A percentile compares a stretch with the other conserved stretches of the same genome.
Evolutionary conservation across 2,329 filamentous ascomycete species (phyloP).

Genomic region (Fusarium sp.): DNA sequence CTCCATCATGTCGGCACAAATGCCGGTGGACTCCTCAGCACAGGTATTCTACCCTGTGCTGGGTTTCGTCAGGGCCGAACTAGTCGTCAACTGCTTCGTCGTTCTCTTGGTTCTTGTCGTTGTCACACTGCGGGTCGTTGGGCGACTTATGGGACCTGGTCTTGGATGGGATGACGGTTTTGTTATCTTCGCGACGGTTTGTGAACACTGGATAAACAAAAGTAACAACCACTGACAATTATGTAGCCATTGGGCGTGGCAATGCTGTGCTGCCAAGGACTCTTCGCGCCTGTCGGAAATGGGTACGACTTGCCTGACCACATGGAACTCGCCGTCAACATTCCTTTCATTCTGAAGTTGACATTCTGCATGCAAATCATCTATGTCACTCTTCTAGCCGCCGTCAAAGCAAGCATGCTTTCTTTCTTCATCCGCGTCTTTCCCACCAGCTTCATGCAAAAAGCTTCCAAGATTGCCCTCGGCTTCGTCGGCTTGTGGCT

Average conservation of each 20-base stretch:
- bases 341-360: conserved; percentile 48
- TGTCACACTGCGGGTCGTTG: conserved; percentile 46
- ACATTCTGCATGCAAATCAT: conserved; percentile 47
- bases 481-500: conserved; percentile 56
- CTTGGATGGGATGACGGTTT: conserved; percentile 52
- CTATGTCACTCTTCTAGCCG: conserved; percentile 45
- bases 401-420: conserved; percentile 47
- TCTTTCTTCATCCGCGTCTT: conserved; percentile 49
- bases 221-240: conserved; percentile 15
- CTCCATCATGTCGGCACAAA: conserved; percentile 16
- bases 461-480: conserved; percentile 50
- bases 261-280: conserved; percentile 48
- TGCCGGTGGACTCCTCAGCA: conserved; percentile 22
- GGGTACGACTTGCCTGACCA: conserved; percentile 34
- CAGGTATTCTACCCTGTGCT: conserved; percentile 30
- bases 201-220: conserved; percentile 3
- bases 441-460: conserved; percentile 44
- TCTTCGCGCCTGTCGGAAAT: conserved; percentile 47
- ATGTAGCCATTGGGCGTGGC: conserved; percentile 44
- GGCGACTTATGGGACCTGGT: conserved; percentile 50
- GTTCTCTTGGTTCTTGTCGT: conserved; percentile 49
- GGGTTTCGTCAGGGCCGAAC: conserved; percentile 47
- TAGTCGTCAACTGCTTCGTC: conserved; percentile 50
- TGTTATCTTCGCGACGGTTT: conserved; percentile 46
- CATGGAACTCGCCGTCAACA: conserved; percentile 14